Conservation (phyloP, 148 eudicot genomes). For the Chenopodium formosanum region DNA sequence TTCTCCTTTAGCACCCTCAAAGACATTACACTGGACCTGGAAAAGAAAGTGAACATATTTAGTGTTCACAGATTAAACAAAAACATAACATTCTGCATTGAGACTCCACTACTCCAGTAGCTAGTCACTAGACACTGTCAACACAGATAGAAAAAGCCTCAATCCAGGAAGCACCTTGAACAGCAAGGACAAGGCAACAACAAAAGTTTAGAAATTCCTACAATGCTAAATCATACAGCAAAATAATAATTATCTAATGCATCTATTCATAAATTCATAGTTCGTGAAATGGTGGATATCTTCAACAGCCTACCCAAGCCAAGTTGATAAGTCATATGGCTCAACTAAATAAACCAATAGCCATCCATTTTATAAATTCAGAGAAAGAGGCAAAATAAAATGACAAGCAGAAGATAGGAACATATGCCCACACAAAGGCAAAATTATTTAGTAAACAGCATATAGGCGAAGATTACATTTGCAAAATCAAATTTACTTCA, state of each 20-base stretch:
- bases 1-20: constrained; percentile 84
- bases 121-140: not conserved
- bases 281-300: not conserved
- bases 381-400: not conserved
- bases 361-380: not conserved
- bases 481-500: no score
- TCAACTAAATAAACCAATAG: not conserved
- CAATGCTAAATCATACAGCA: not conserved
- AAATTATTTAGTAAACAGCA: no score
- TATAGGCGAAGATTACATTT: no score
- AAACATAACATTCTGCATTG: not conserved
- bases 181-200: not conserved
- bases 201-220: not conserved
- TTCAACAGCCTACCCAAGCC: not conserved
- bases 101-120: not conserved
- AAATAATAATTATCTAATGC: not conserved
- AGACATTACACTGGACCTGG: constrained; percentile 84
- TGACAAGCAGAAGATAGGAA: not conserved
- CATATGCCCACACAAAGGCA: not conserved
- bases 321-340: not conserved
- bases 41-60: constrained; percentile 18
- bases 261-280: not conserved
- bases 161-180: not conserved
- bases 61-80: not conserved
- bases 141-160: not conserved